Evolutionary conservation across 371 early-diverging fungal genomes (phyloP).

Genomic region (Mortierella sp.): DNA sequence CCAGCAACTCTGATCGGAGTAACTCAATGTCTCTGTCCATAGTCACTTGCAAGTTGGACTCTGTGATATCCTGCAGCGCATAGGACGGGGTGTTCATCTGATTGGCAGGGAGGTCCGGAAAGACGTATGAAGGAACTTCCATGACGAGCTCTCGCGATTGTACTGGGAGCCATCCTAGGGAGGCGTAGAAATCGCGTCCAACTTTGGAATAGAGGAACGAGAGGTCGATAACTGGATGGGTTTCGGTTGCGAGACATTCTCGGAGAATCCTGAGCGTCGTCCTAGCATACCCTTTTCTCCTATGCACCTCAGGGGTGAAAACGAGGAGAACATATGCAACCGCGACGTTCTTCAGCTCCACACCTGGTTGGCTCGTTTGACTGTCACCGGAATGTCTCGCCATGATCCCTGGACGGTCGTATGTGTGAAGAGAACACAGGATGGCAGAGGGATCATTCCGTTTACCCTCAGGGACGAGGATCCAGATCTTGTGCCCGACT

Average conservation of each 20-base stretch:
- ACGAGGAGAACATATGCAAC: constrained; percentile 17
- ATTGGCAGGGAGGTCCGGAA: constrained; percentile 1
- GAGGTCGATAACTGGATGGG: background rate
- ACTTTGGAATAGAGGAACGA: constrained; percentile 21
- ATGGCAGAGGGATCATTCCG: constrained; percentile 13
- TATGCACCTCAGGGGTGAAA: constrained; percentile 18
- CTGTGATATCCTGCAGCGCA: constrained; percentile 14
- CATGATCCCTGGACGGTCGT: constrained; percentile 17
- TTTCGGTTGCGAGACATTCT: constrained; percentile 5
- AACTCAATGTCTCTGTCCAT: constrained; percentile 9
- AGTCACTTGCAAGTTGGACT: constrained; percentile 1
- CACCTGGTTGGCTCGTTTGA: background rate
- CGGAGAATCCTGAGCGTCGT: constrained; percentile 14
- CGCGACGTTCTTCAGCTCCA: background rate
- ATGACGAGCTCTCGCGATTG: constrained; percentile 13
- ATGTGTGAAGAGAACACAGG: constrained; percentile 15
- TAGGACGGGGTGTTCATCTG: background rate
- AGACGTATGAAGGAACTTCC: background rate
- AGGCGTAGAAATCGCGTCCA: constrained; percentile 15
- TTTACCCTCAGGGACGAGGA: constrained; percentile 23
- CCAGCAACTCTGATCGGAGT: constrained; percentile 2
- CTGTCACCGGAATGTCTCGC: background rate
- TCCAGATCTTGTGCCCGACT: constrained; percentile 16
- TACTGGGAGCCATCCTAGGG: constrained; percentile 8
- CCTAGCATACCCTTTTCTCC: constrained; percentile 19